Evolutionary conservation across 345 rosid species (phyloP).

Genomic region (Eucalyptus grandis): DNA sequence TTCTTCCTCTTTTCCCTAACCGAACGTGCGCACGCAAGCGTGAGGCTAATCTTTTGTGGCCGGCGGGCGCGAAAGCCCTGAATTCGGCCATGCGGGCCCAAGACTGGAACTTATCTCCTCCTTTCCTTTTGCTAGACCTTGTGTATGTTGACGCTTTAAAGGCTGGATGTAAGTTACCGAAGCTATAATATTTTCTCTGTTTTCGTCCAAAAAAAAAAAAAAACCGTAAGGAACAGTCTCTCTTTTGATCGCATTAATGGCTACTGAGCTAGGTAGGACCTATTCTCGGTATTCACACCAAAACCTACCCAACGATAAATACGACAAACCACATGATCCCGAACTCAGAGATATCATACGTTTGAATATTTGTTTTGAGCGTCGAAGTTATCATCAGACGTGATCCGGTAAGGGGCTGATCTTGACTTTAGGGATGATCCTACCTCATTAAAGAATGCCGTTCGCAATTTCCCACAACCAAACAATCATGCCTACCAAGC

Average conservation of each 20-base stretch:
- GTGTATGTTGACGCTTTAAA: too few species aligned
- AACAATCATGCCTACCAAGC: not conserved
- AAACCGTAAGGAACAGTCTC: not conserved
- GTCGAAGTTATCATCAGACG: not conserved
- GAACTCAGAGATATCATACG: not conserved
- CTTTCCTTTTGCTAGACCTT: too few species aligned
- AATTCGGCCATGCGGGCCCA: too few species aligned
- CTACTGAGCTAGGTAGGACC: not conserved
- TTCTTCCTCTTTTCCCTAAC: too few species aligned
- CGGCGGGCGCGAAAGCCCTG: too few species aligned
- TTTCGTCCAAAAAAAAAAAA: too few species aligned
- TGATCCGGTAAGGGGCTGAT: not conserved
- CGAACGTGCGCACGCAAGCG: too few species aligned
- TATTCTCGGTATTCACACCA: not conserved
- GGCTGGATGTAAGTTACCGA: too few species aligned
- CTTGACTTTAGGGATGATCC: not conserved
- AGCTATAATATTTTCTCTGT: too few species aligned
- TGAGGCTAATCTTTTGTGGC: too few species aligned
- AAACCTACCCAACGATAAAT: not conserved
- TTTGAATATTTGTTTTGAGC: not conserved
- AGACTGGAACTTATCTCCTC: too few species aligned
- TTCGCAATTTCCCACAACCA: not conserved
- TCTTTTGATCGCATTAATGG: not conserved
- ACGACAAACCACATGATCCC: not conserved
- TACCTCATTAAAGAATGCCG: not conserved